phyloP scores from a whole-genome alignment of 306 rosid genomes.

The Lupinus albus region DNA sequence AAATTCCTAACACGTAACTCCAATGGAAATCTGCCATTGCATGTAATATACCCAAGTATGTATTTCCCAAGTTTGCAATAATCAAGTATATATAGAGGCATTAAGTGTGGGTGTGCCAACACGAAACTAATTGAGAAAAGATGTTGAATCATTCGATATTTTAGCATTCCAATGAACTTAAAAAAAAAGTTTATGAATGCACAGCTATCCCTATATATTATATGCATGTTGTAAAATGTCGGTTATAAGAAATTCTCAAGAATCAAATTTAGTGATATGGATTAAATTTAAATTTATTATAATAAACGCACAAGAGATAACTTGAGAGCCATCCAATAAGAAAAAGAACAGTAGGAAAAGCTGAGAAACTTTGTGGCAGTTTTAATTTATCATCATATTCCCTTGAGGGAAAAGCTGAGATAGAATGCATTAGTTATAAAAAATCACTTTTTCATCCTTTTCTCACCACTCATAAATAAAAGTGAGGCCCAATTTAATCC shows the following conservation, averaged over 20 bases:
- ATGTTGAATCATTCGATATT: too few species aligned
- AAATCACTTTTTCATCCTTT: neutral
- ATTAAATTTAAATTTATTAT: neutral
- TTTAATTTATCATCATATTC: constrained; percentile 31
- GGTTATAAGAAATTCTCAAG: constrained; percentile 21
- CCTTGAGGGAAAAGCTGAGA: constrained; percentile 4
- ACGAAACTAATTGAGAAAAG: too few species aligned
- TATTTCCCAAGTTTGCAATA: too few species aligned
- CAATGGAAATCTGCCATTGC: too few species aligned
- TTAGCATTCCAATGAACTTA: too few species aligned
- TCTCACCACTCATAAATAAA: neutral
- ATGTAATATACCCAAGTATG: too few species aligned
- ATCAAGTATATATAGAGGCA: too few species aligned
- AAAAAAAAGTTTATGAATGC: too few species aligned
- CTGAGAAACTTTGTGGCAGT: constrained; percentile 26
- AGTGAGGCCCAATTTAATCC: constrained; percentile 19
- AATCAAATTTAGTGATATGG: constrained; percentile 21
- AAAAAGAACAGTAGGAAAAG: constrained; percentile 20
- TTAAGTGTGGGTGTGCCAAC: too few species aligned
- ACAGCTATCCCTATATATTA: too few species aligned
- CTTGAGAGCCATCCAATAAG: constrained; percentile 33
- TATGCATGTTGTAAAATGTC: too few species aligned
- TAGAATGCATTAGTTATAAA: neutral
- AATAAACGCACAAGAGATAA: constrained; percentile 20
- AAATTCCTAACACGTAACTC: too few species aligned